phyloP scores from a whole-genome alignment of 2,329 filamentous ascomycete genomes.

The Gliomastix tumulicola region DNA sequence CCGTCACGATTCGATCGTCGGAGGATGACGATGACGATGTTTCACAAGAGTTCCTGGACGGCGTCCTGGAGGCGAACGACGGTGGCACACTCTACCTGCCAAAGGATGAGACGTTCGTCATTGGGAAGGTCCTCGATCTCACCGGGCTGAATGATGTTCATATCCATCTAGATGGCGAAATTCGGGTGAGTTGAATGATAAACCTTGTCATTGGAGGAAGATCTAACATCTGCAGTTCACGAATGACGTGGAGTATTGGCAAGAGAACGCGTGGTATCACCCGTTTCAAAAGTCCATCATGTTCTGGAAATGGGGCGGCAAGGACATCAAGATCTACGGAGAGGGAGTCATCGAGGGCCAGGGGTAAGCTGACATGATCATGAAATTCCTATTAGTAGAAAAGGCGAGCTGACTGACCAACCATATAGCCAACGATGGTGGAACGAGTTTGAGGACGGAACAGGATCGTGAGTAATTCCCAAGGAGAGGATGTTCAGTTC shows the following conservation, averaged over 20 bases:
- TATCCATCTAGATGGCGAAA: constrained; percentile 50
- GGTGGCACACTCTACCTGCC: constrained; percentile 50
- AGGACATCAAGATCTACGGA: constrained; percentile 53
- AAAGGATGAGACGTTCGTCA: constrained; percentile 46
- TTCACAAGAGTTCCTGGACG: constrained; percentile 45
- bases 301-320: constrained; percentile 59
- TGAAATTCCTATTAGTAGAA: too few species aligned
- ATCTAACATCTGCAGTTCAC: constrained; percentile 26
- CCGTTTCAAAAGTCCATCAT: constrained; percentile 45
- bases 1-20: constrained; percentile 20
- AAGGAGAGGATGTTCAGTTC: not conserved
- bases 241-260: constrained; percentile 35
- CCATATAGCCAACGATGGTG: constrained; percentile 27
- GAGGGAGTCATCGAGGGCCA: constrained; percentile 49
- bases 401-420: too few species aligned
- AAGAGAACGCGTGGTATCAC: constrained; percentile 29
- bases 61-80: constrained; percentile 47
- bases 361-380: too few species aligned
- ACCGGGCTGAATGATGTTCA: constrained; percentile 52
- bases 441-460: constrained; percentile 28
- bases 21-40: constrained; percentile 48
- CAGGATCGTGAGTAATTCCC: constrained; percentile 8
- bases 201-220: too few species aligned
- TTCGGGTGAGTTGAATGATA: constrained; percentile 14
- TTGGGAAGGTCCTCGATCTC: constrained; percentile 51